A percentile compares a stretch with the other conserved stretches of the same genome.
Evolutionary conservation across 345 rosid species (phyloP).

Genomic region (Linum trigynum): DNA sequence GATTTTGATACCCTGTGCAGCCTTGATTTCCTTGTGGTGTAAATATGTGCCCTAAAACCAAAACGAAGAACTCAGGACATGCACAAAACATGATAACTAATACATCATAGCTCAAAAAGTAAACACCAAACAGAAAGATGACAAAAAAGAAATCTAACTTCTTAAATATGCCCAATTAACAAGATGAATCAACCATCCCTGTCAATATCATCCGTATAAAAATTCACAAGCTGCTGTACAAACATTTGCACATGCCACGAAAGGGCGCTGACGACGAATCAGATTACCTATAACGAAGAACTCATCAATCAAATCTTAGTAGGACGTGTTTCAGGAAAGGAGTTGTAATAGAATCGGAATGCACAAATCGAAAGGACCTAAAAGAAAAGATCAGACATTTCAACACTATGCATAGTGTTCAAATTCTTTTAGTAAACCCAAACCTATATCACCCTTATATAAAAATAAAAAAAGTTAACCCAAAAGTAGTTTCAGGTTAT

Average conservation of each 20-base stretch:
- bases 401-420: no score
- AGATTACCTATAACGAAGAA: not conserved
- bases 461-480: no score
- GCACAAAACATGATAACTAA: not conserved
- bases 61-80: not conserved
- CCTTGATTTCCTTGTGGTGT: constrained; percentile 87
- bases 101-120: not conserved
- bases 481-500: no score
- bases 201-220: not conserved
- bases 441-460: no score
- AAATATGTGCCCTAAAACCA: constrained; percentile 70
- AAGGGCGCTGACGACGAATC: no score
- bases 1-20: constrained; percentile 94
- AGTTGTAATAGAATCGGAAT: no score
- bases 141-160: not conserved
- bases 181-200: not conserved
- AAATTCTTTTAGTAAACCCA: no score
- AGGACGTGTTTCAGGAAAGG: not conserved
- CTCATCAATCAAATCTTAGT: not conserved
- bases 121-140: not conserved
- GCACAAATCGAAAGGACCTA: not conserved
- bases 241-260: no score
- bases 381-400: not conserved
- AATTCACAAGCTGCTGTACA: not conserved
- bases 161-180: no score